A percentile compares a stretch with the other conserved stretches of the same genome.
phyloP scores from a whole-genome alignment of 1,139 yeast species.

The Dujonia santamariae region DNA sequence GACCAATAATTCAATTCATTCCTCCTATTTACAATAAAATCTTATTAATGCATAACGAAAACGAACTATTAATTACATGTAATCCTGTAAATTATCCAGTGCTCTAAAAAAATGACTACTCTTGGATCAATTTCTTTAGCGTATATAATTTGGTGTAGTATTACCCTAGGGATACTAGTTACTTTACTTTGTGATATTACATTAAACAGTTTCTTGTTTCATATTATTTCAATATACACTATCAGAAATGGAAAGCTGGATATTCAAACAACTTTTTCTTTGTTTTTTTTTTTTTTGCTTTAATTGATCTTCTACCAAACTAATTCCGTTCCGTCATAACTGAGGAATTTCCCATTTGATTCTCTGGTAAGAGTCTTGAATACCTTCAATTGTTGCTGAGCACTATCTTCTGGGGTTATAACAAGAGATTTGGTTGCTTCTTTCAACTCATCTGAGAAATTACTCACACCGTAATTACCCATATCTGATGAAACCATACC shows the following conservation, averaged over 20 bases:
- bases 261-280: no score
- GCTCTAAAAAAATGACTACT: no score
- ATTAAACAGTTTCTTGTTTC: no score
- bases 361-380: constrained; percentile 5
- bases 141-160: no score
- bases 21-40: constrained; percentile 1
- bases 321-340: constrained; percentile 11
- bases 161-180: no score
- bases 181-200: no score
- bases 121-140: no score
- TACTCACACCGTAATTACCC: constrained; percentile 3
- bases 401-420: constrained; percentile 12
- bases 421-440: constrained; percentile 5
- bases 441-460: neutral
- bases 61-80: no score
- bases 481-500: constrained; percentile 29
- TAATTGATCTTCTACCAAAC: constrained; percentile 3
- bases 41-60: constrained; percentile 3
- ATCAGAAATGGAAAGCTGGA: no score
- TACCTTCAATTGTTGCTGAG: constrained; percentile 2
- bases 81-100: no score
- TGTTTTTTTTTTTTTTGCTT: no score
- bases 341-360: constrained; percentile 11
- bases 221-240: no score
- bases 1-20: constrained; percentile 12